phyloP scores from a whole-genome alignment of 176 grass and related monocot genomes.

The Bonia amplexicaulis region DNA sequence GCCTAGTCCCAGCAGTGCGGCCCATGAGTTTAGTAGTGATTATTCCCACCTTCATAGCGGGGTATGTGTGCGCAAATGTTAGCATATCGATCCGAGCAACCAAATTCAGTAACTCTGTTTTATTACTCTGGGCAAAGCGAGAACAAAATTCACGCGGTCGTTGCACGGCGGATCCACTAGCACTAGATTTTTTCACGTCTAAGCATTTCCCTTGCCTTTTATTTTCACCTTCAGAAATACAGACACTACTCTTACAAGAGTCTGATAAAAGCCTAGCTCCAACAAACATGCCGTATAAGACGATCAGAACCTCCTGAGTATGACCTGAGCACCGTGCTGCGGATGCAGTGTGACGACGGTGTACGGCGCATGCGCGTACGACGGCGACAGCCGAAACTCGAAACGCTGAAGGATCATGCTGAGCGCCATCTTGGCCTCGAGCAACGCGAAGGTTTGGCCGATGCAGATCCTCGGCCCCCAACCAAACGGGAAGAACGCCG shows the following conservation, averaged over 20 bases:
- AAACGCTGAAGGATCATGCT: slow-evolving; percentile 58
- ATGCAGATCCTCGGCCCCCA: slow-evolving; percentile 46
- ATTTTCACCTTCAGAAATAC: no score
- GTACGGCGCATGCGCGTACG: slow-evolving; percentile 44
- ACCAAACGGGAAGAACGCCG: slow-evolving; percentile 50
- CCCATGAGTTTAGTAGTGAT: no score
- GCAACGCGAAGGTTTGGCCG: slow-evolving; percentile 60
- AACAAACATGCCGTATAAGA: no score
- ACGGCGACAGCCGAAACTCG: slow-evolving; percentile 61
- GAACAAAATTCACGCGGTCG: background rate
- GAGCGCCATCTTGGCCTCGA: slow-evolving; percentile 65
- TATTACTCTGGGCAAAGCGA: background rate
- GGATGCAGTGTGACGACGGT: slow-evolving; percentile 43
- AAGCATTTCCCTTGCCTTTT: no score
- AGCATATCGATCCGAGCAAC: background rate
- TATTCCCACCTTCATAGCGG: no score
- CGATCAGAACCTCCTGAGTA: no score
- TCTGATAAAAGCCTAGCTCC: no score
- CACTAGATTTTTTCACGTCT: no score
- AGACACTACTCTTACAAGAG: no score
- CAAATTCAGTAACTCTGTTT: background rate
- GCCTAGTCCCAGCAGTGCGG: no score
- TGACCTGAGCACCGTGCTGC: slow-evolving; percentile 51
- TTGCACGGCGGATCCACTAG: background rate
- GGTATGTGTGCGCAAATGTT: no score